These are phyloP conservation scores for Candida nanaspora DNA, from an alignment of 805 yeast genomes.

Conservation along the genomic window DNA sequence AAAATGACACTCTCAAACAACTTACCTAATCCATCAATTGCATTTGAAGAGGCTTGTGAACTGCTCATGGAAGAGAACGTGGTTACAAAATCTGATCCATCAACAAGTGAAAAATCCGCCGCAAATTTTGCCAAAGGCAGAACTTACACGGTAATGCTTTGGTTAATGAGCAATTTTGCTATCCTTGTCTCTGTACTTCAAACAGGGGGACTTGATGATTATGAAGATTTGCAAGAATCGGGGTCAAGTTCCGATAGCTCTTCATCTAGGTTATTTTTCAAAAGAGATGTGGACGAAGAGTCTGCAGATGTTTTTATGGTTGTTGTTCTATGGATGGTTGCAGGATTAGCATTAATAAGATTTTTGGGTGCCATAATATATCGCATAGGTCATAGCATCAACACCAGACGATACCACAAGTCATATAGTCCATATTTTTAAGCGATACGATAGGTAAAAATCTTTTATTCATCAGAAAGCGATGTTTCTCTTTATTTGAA, in stretches of 20 bases:
- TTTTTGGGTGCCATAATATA: slow-evolving; percentile 66
- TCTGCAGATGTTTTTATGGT: slow-evolving; percentile 53
- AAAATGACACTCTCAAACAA: slow-evolving; percentile 22
- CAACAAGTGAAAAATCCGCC: slow-evolving; percentile 34
- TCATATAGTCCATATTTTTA: too few species aligned
- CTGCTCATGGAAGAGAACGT: slow-evolving; percentile 5
- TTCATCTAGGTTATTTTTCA: slow-evolving; percentile 29
- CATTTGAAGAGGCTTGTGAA: slow-evolving; percentile 19
- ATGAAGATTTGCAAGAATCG: slow-evolving; percentile 11
- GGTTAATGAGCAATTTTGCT: slow-evolving; percentile 81
- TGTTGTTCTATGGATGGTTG: slow-evolving; percentile 87
- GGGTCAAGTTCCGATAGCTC: slow-evolving; percentile 16
- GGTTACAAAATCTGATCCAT: slow-evolving; percentile 29
- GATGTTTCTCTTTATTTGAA: too few species aligned
- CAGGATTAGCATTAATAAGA: slow-evolving; percentile 74
- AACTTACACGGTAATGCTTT: slow-evolving; percentile 77
- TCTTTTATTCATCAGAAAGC: too few species aligned
- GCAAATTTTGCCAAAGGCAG: slow-evolving; percentile 87
- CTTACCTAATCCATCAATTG: slow-evolving; percentile 22
- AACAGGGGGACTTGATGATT: slow-evolving; percentile 66
- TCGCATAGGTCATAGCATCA: slow-evolving; percentile 15
- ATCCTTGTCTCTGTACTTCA: slow-evolving; percentile 75
- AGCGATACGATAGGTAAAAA: too few species aligned
- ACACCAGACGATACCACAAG: slow-evolving; percentile 16
- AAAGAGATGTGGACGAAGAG: slow-evolving; percentile 12